Base-by-base conservation (phyloP, 768 basidiomycete genomes). In the Clavaria fumosa region DNA sequence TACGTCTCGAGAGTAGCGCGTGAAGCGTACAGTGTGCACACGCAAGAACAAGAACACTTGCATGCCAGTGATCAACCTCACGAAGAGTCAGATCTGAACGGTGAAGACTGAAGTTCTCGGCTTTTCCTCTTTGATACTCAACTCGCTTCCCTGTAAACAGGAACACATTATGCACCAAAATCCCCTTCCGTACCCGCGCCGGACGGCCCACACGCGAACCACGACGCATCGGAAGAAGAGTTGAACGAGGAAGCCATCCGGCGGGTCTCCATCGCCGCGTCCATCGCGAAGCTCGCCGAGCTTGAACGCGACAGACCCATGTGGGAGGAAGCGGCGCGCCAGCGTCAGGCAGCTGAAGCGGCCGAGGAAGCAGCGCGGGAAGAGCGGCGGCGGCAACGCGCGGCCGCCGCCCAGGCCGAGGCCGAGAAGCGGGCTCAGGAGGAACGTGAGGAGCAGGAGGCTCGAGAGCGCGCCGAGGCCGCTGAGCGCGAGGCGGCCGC, bases 241-340 rank as follows among this genome's bases (percentile, higher is more conserved):
- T 43, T 45, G 18, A 55, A 62, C 33, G 54, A 63, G 27, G 66
- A 69, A 20, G 55, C 49, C 9, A 49, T 47, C 3, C 62, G 60
- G 35, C 55, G 49, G 31, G 62, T 62, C 10, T 58, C 57, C 19
- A 70, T 81, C 41, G 71, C 66, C 14, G 73, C 78, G 50, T 78
- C 78, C 3, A 67, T 72, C 30, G 66, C 70, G 28, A 82, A 79
- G 48, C 59, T 79, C 26, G 73, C 69, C 4, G 74, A 81, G 45
- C 66, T 81, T 2, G 76, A 80, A 47, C 60, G 57, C 31, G 76
- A 79, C 52, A 51, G 64, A 14, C 76, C 75, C 0, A 42, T 75
- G 7, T 78, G 72, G 73, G 72, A 78, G 47, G 64, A 60, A 44
- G 60, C 61, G 23, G 69, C 69, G 7, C 64, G 56, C 35, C 58